Evolutionary conservation across 1,284 basidiomycete species (phyloP).

Genomic region (Cutaneotrichosporon cutaneum): DNA sequence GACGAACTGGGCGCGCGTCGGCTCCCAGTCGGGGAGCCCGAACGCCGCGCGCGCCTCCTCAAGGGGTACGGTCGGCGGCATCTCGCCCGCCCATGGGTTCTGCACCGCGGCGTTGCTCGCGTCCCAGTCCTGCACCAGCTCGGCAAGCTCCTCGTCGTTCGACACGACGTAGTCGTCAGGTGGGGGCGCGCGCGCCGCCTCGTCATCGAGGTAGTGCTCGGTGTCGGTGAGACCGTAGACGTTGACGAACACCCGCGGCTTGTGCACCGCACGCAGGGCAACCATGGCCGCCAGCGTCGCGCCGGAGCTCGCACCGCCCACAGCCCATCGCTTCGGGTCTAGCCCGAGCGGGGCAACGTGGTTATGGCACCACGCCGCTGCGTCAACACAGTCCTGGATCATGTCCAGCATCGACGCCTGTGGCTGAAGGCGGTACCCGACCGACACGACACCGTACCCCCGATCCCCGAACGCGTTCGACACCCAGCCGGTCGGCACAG

Average conservation of each 20-base stretch:
- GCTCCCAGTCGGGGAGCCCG: constrained; percentile 16
- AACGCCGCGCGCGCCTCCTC: constrained; percentile 10
- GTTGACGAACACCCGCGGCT: constrained; percentile 14
- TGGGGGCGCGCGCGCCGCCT: not conserved
- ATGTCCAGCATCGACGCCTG: constrained; percentile 31
- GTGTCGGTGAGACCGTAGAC: constrained; percentile 22
- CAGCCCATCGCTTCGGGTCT: constrained; percentile 28
- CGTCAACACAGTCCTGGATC: constrained; percentile 30
- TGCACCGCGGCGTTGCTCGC: constrained; percentile 7
- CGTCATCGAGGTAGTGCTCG: constrained; percentile 12
- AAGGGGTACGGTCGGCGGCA: constrained; percentile 18
- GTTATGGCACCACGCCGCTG: constrained; percentile 26
- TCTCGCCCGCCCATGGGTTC: constrained; percentile 19
- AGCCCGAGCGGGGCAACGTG: constrained; percentile 24
- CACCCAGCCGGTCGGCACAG: constrained; percentile 29
- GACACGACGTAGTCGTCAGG: constrained; percentile 9
- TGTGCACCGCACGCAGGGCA: not conserved
- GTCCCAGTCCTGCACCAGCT: constrained; percentile 3
- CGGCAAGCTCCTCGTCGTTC: constrained; percentile 13
- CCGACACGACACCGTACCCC: constrained; percentile 37
- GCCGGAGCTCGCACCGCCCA: constrained; percentile 28
- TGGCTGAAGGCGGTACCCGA: constrained; percentile 36
- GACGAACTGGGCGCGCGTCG: constrained; percentile 3
- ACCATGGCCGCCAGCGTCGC: constrained; percentile 18
- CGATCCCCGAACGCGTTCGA: constrained; percentile 26